Conservation (phyloP, 1,284 basidiomycete species). For the Trametes pubescens region DNA sequence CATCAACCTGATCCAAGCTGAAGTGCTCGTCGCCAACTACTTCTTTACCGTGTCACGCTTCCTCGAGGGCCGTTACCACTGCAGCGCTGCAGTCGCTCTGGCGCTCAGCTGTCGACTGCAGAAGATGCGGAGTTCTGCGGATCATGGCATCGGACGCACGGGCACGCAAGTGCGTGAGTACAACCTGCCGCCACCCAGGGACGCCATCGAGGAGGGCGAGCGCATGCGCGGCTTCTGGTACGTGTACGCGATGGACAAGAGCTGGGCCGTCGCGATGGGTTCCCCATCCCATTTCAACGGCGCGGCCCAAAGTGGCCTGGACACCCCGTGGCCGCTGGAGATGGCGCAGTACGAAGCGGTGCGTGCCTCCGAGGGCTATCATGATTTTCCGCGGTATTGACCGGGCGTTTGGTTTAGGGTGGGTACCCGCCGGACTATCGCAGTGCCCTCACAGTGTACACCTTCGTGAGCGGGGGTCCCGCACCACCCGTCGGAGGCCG, state of each 20-base stretch:
- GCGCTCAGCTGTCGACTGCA: constrained; percentile 46
- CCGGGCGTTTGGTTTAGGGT: constrained; percentile 22
- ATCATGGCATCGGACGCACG: constrained; percentile 18
- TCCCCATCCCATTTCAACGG: constrained; percentile 45
- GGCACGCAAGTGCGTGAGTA: constrained; percentile 23
- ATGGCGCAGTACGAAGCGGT: constrained; percentile 45
- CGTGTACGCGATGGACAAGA: constrained; percentile 51
- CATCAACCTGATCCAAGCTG: constrained; percentile 54
- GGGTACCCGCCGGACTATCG: constrained; percentile 30
- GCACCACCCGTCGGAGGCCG: constrained; percentile 31
- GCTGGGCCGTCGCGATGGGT: constrained; percentile 51
- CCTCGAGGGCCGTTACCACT: constrained; percentile 54
- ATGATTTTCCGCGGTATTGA: constrained; percentile 3
- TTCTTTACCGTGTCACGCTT: constrained; percentile 50
- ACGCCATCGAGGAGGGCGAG: constrained; percentile 52
- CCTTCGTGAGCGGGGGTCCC: constrained; percentile 39
- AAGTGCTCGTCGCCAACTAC: constrained; percentile 55
- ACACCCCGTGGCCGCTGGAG: constrained; percentile 52
- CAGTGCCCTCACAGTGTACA: constrained; percentile 36
- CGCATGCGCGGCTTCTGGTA: constrained; percentile 56
- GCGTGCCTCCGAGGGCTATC: constrained; percentile 11
- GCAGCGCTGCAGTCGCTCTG: constrained; percentile 50
- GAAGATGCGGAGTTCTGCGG: constrained; percentile 39
- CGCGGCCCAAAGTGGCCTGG: constrained; percentile 40
- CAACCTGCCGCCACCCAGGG: constrained; percentile 33